Evolutionary conservation across 148 eudicot species (phyloP), one percentile per base, ranked within the genome.

Genomic region (Selenicereus undatus): DNA sequence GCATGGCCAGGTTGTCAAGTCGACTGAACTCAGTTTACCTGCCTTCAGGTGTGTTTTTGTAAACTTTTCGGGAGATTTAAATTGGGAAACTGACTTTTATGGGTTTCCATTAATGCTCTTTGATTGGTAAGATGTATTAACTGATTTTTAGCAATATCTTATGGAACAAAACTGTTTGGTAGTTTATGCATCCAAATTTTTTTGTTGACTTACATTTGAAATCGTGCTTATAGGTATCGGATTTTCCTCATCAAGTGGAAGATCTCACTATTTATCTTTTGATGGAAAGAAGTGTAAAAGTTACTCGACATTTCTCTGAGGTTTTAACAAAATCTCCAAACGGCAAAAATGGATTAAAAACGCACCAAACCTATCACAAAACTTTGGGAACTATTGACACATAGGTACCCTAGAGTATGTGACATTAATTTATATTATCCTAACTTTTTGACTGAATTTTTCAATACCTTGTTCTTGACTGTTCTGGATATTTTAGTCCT

Each of bases 1-100:
- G 87, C 99, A 93, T 86, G 99, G 99, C n/a, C 85, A 83, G 43
- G 84, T 77, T 79, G 75, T 90, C 22, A 93, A 91, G 83, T 90
- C 99, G 54, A 93, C 98, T 48, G 97, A 91, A 74, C 94, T 96
- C 66, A 60, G 81, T 73, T 86, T 93, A 70, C 99, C 99, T 76
- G 79, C 89, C 56, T 96, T 92, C 91, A 92, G 97, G 99, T 93
- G 79, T 68, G 78, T 82, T 77, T 79, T 50, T 73, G 42, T 76
- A 24, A 14, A 43, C 27, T n/a, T 65, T 51, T 35, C 22, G 39
- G 77, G 39, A 17, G 39, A 1, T 73, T 18, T 60, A 18, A 11
- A 27, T 75, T 32, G 2, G 32, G 32, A 32, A 32, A 32, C 32
- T 32, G 32, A 32, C 32, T 32, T 32, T 32, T 32, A 32, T 2